phyloP scores from a whole-genome alignment of 805 yeast genomes.

The Priceomyces medius region DNA sequence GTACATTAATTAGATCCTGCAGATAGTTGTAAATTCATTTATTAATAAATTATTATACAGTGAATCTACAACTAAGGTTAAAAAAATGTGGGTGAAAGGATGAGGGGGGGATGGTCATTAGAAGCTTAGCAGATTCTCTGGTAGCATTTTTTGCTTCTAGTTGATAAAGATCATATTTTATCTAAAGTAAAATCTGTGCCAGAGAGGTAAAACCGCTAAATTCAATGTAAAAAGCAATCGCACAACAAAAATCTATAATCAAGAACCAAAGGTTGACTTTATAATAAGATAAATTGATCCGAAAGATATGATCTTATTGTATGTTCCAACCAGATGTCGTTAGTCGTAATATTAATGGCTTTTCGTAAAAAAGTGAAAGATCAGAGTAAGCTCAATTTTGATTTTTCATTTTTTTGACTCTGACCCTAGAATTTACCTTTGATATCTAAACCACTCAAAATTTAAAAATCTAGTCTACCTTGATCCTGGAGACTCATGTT shows the following conservation, averaged over 20 bases:
- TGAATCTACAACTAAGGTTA: neutral
- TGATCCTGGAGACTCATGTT: neutral
- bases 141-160: neutral
- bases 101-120: too few species aligned
- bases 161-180: too few species aligned
- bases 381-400: neutral
- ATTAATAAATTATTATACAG: neutral
- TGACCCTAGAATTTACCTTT: neutral
- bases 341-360: slow-evolving; percentile 1
- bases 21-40: neutral
- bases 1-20: too few species aligned
- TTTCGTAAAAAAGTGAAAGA: neutral
- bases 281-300: neutral
- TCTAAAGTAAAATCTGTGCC: neutral
- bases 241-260: slow-evolving; percentile 10
- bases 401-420: slow-evolving; percentile 1
- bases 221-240: slow-evolving; percentile 1
- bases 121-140: too few species aligned
- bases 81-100: slow-evolving; percentile 3
- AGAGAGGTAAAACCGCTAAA: slow-evolving; percentile 1
- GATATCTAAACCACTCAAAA: neutral
- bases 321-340: neutral
- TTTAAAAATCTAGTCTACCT: neutral
- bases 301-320: neutral
- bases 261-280: slow-evolving; percentile 7